phyloP scores from a whole-genome alignment of 129 eudicot genomes.

The Flaveria brownii region DNA sequence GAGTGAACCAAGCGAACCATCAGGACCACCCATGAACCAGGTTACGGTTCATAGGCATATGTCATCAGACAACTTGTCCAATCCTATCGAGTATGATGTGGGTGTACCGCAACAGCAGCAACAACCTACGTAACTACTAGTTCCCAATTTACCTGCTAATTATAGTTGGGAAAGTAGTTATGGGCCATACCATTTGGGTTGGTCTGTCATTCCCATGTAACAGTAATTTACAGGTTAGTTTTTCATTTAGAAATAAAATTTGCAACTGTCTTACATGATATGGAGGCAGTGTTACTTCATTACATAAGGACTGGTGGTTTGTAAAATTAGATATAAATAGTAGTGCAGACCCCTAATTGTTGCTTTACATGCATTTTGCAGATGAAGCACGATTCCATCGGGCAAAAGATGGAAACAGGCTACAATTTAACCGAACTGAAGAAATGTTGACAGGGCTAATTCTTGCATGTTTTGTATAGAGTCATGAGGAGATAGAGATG shows the following conservation, averaged over 20 bases:
- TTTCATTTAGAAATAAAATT: background rate
- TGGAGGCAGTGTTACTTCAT: background rate
- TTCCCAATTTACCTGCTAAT: background rate
- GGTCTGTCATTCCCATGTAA: constrained; percentile 35
- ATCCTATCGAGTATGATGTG: constrained; percentile 33
- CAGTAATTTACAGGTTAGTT: constrained; percentile 56
- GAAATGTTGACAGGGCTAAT: constrained; percentile 37
- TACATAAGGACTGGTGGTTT: constrained; percentile 7
- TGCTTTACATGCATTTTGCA: constrained; percentile 29
- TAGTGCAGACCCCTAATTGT: background rate
- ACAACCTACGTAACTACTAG: constrained; percentile 21
- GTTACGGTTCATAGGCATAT: constrained; percentile 43
- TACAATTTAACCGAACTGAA: constrained; percentile 18
- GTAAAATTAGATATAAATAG: background rate
- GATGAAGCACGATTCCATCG: constrained; percentile 46
- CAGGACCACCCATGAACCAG: constrained; percentile 23
- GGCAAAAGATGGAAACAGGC: constrained; percentile 37
- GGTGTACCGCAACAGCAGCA: constrained; percentile 43
- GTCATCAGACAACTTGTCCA: constrained; percentile 35
- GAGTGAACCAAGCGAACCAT: constrained; percentile 33
- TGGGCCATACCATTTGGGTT: constrained; percentile 11
- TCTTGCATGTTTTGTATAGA: constrained; percentile 56
- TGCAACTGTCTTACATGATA: background rate
- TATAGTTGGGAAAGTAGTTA: background rate
- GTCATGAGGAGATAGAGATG: constrained; percentile 46